These are phyloP conservation scores for Metarhizium brunneum DNA, from an alignment of 2,329 filamentous ascomycete species.

Conservation along the genomic window DNA sequence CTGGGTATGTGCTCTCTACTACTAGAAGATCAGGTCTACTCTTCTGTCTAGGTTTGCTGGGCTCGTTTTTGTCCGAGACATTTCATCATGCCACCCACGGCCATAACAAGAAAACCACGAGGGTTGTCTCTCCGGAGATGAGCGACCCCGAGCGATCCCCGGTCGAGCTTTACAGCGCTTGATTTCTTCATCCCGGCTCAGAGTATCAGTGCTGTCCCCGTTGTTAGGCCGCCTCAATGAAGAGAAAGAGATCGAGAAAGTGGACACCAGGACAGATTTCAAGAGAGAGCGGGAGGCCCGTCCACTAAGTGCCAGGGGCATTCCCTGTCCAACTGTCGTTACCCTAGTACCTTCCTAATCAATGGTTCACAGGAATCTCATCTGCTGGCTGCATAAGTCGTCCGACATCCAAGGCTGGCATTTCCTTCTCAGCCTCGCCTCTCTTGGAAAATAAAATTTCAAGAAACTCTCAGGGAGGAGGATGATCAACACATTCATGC, in stretches of 20 bases:
- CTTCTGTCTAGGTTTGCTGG: background rate
- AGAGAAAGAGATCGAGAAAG: background rate
- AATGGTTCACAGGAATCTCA: background rate
- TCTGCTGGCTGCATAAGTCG: background rate
- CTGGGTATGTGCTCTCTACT: no score
- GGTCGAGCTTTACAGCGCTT: background rate
- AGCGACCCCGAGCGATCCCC: background rate
- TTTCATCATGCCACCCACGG: constrained; percentile 5
- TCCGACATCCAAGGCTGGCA: background rate
- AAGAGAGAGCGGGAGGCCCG: no score
- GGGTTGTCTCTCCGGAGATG: constrained; percentile 4
- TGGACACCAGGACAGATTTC: constrained; percentile 1
- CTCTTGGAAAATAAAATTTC: no score
- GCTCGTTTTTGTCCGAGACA: constrained; percentile 10
- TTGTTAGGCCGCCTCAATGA: background rate
- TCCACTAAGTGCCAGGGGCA: background rate
- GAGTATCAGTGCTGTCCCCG: background rate
- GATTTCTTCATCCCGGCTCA: background rate
- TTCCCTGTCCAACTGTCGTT: constrained; percentile 1
- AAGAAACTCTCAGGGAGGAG: no score
- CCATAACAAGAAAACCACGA: constrained; percentile 4
- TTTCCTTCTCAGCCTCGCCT: background rate
- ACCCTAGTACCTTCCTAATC: background rate
- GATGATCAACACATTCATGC: no score
- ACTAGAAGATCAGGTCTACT: no score